phyloP scores from a whole-genome alignment of 2,329 filamentous ascomycete genomes.

The Penicillium sp. region DNA sequence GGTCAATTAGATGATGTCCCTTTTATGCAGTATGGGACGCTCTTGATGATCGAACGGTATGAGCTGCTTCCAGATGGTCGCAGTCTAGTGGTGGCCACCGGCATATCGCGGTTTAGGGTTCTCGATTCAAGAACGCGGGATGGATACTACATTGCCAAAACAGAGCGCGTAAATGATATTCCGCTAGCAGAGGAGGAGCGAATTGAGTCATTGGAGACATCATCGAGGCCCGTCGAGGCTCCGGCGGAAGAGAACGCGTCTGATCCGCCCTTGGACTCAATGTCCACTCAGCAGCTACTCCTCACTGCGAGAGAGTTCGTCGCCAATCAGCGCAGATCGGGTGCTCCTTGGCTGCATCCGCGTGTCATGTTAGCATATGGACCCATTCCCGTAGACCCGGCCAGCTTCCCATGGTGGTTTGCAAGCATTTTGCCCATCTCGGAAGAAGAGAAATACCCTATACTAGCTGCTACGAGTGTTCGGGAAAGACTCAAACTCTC shows the following conservation, averaged over 20 bases:
- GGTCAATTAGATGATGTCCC: slow-evolving; percentile 49
- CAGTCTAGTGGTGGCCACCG: slow-evolving; percentile 74
- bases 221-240: slow-evolving; percentile 19
- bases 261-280: slow-evolving; percentile 39
- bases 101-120: slow-evolving; percentile 72
- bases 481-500: slow-evolving; percentile 79
- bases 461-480: slow-evolving; percentile 71
- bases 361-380: slow-evolving; percentile 72
- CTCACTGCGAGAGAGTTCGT: slow-evolving; percentile 65
- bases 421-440: slow-evolving; percentile 74
- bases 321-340: slow-evolving; percentile 61
- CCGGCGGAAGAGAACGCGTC: slow-evolving; percentile 20
- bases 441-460: slow-evolving; percentile 72
- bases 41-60: slow-evolving; percentile 70
- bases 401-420: slow-evolving; percentile 85
- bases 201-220: slow-evolving; percentile 66
- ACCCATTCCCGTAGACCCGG: slow-evolving; percentile 70
- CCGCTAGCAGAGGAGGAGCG: slow-evolving; percentile 74
- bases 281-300: slow-evolving; percentile 70
- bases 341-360: slow-evolving; percentile 70
- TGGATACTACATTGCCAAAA: slow-evolving; percentile 72
- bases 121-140: slow-evolving; percentile 61
- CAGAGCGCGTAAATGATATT: slow-evolving; percentile 78
- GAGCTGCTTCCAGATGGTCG: slow-evolving; percentile 74
- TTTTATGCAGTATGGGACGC: slow-evolving; percentile 72